Percentiles rank a stretch among this genome's conserved stretches.
phyloP scores from a whole-genome alignment of 805 yeast species.

The Candida insectalens region DNA sequence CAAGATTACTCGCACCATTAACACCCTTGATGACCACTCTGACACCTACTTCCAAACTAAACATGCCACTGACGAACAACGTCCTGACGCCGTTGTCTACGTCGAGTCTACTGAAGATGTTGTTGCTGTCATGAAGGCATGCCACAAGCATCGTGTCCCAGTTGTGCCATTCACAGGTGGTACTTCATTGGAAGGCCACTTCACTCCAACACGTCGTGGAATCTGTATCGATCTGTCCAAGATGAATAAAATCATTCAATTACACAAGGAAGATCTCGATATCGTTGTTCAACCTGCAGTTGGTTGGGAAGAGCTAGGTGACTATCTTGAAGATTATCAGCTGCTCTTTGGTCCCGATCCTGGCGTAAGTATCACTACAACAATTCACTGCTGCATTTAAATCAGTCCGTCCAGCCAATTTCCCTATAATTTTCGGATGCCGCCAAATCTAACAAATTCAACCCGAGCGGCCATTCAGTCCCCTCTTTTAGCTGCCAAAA shows the following conservation, averaged over 20 bases:
- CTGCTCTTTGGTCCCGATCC: slow-evolving; percentile 68
- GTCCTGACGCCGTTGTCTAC: slow-evolving; percentile 40
- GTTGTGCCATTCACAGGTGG: slow-evolving; percentile 73
- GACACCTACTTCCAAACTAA: slow-evolving; percentile 26
- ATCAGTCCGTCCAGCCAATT: too few relatives aligned
- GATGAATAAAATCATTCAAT: slow-evolving; percentile 46
- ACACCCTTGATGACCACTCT: slow-evolving; percentile 23
- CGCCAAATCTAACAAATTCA: too few relatives aligned
- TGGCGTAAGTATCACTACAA: slow-evolving; percentile 32
- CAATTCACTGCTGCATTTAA: too few relatives aligned
- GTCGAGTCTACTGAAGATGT: slow-evolving; percentile 63
- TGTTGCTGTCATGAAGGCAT: slow-evolving; percentile 48
- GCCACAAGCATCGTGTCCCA: slow-evolving; percentile 53
- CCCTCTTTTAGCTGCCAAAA: too few relatives aligned
- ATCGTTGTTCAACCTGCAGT: slow-evolving; percentile 70
- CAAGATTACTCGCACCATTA: slow-evolving; percentile 30
- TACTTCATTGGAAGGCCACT: slow-evolving; percentile 74
- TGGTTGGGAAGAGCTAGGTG: slow-evolving; percentile 65
- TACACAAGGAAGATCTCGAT: slow-evolving; percentile 61
- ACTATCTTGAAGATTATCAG: slow-evolving; percentile 35
- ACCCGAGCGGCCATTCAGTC: too few relatives aligned
- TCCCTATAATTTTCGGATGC: too few relatives aligned
- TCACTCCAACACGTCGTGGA: slow-evolving; percentile 58
- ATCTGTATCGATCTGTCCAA: slow-evolving; percentile 51
- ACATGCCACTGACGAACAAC: slow-evolving; percentile 22